Conservation (phyloP, 1,284 basidiomycete genomes). For the Ustilago xerochloae region DNA sequence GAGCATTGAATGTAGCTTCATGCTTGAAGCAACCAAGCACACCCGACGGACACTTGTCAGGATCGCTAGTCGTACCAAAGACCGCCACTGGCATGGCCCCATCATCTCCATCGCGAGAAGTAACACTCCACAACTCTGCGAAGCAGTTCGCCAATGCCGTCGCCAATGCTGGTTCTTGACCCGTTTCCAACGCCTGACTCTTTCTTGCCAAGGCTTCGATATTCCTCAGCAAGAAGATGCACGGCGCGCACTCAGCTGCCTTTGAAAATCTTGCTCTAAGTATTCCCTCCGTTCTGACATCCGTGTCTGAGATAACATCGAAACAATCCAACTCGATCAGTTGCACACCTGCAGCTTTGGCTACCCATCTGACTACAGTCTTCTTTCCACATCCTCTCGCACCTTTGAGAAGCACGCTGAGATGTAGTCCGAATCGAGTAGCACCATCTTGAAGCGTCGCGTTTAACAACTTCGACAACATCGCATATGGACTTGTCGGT, state of each 20-base stretch:
- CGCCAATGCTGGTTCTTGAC: slow-evolving; percentile 78
- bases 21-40: slow-evolving; percentile 87
- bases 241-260: slow-evolving; percentile 83
- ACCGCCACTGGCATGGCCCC: slow-evolving; percentile 49
- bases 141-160: slow-evolving; percentile 78
- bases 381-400: slow-evolving; percentile 80
- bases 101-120: background rate
- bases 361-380: slow-evolving; percentile 74
- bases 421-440: slow-evolving; percentile 54
- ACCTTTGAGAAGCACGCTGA: slow-evolving; percentile 77
- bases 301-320: slow-evolving; percentile 82
- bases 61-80: slow-evolving; percentile 80
- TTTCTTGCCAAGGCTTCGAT: slow-evolving; percentile 84
- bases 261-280: slow-evolving; percentile 82
- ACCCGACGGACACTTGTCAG: slow-evolving; percentile 76
- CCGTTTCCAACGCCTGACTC: slow-evolving; percentile 76
- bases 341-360: slow-evolving; percentile 79
- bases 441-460: slow-evolving; percentile 59
- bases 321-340: slow-evolving; percentile 89
- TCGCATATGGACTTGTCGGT: slow-evolving; percentile 41
- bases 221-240: slow-evolving; percentile 83
- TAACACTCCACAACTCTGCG: slow-evolving; percentile 71
- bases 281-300: slow-evolving; percentile 80
- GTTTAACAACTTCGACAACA: slow-evolving; percentile 48
- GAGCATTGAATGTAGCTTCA: slow-evolving; percentile 80